A percentile compares a stretch with the other conserved stretches of the same genome.
These are phyloP conservation scores for Quercus suber DNA, from an alignment of 306 rosid genomes.

Conservation along the genomic window DNA sequence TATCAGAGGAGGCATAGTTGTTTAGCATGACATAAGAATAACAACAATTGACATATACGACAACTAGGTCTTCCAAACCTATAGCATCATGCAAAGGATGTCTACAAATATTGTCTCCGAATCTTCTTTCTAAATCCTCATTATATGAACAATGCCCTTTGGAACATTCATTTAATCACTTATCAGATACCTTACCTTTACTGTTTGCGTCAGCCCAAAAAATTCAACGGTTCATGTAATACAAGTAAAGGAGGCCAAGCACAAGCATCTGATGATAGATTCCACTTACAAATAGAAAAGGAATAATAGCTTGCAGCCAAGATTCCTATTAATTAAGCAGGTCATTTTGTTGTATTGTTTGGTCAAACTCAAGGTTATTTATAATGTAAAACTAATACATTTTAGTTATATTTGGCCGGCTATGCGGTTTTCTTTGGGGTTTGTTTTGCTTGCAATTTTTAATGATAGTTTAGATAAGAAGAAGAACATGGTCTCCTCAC, in stretches of 20 bases:
- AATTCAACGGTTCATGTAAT: not conserved
- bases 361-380: not conserved
- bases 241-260: not conserved
- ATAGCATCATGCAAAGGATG: not conserved
- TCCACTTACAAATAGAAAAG: constrained; percentile 14
- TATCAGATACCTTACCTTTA: not conserved
- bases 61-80: not conserved
- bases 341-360: not conserved
- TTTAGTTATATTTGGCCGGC: not conserved
- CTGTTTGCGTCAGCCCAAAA: constrained; percentile 15
- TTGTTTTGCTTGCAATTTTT: not conserved
- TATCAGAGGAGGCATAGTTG: not conserved
- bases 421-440: not conserved
- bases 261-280: not conserved
- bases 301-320: constrained; percentile 6
- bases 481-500: not conserved
- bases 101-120: not conserved
- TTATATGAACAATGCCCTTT: not conserved
- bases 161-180: not conserved
- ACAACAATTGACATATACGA: not conserved
- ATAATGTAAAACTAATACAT: not conserved
- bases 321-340: not conserved
- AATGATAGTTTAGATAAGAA: not conserved
- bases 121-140: not conserved
- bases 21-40: not conserved